A percentile compares a stretch with the other conserved stretches of the same genome.
Evolutionary conservation across 2,329 filamentous ascomycete genomes (phyloP).

Genomic region (Venturia pyrina): DNA sequence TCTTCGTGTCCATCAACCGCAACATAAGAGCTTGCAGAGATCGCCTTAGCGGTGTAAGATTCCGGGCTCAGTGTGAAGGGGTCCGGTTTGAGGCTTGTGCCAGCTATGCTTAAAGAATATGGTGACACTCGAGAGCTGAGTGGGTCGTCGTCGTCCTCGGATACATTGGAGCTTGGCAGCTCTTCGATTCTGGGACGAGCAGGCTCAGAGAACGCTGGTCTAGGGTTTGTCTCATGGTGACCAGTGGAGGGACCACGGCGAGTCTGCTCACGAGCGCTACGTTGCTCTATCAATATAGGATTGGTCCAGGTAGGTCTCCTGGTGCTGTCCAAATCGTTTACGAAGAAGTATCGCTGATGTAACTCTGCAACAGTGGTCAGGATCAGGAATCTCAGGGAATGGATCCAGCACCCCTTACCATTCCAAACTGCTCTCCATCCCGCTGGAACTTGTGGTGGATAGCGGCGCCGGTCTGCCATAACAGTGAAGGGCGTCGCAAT

Average conservation of each 20-base stretch:
- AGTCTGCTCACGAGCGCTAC: neutral
- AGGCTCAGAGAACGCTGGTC: neutral
- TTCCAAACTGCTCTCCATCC: slow-evolving; percentile 9
- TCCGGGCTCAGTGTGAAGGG: neutral
- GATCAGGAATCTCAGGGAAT: neutral
- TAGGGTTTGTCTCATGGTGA: neutral
- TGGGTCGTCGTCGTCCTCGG: neutral
- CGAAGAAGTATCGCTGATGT: neutral
- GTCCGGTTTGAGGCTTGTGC: neutral
- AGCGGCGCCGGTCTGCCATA: neutral
- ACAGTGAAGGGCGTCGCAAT: neutral
- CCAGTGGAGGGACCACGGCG: neutral
- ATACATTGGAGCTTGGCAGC: neutral
- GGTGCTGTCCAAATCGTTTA: neutral
- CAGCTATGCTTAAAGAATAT: neutral
- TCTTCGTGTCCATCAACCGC: neutral
- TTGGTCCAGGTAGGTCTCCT: neutral
- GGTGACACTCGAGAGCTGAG: neutral
- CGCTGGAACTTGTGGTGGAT: neutral
- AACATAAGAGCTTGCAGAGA: neutral
- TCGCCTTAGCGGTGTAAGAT: neutral
- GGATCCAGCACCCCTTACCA: neutral
- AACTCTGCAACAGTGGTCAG: neutral
- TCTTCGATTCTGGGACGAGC: neutral
- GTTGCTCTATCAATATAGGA: neutral